These are phyloP conservation scores for Tremellales sp. DNA, from an alignment of 1,284 basidiomycete species.

Conservation along the genomic window DNA sequence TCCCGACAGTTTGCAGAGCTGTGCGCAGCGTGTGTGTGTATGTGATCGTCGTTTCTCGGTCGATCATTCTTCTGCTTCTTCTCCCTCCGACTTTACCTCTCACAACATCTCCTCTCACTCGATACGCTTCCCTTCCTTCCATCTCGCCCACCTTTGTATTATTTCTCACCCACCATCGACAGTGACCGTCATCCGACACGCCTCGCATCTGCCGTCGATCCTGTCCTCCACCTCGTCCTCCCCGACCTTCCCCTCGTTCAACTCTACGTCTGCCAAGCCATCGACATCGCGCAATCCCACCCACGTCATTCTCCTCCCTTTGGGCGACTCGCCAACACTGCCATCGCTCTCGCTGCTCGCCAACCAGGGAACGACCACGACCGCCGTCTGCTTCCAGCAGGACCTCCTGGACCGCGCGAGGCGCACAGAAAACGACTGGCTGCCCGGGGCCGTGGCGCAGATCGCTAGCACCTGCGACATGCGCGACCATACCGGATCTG, in stretches of 20 bases:
- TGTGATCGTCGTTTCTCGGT: background rate
- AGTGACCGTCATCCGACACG: conserved; percentile 39
- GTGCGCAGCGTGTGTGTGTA: too few species aligned
- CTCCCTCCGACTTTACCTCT: background rate
- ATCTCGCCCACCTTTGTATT: background rate
- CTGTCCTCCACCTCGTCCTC: conserved; percentile 17
- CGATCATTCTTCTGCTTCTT: background rate
- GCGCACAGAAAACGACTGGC: conserved; percentile 43
- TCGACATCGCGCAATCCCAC: conserved; percentile 15
- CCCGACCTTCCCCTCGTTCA: conserved; percentile 10
- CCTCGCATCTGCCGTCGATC: conserved; percentile 33
- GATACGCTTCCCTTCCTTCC: background rate
- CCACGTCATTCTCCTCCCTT: conserved; percentile 43
- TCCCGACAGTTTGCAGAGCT: too few species aligned
- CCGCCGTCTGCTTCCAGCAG: conserved; percentile 49
- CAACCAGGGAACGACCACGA: conserved; percentile 42
- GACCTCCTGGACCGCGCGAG: conserved; percentile 44
- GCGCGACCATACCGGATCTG: conserved; percentile 11
- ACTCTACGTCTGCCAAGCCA: conserved; percentile 4
- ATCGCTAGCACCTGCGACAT: conserved; percentile 30
- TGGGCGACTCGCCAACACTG: conserved; percentile 42
- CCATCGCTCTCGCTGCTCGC: conserved; percentile 44
- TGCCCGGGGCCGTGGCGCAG: conserved; percentile 34
- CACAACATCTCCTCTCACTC: background rate
- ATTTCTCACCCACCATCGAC: conserved; percentile 1